These are phyloP conservation scores for Phytophthora uliginosa DNA, from an alignment of 352 stramenopile genomes.

Conservation along the genomic window DNA sequence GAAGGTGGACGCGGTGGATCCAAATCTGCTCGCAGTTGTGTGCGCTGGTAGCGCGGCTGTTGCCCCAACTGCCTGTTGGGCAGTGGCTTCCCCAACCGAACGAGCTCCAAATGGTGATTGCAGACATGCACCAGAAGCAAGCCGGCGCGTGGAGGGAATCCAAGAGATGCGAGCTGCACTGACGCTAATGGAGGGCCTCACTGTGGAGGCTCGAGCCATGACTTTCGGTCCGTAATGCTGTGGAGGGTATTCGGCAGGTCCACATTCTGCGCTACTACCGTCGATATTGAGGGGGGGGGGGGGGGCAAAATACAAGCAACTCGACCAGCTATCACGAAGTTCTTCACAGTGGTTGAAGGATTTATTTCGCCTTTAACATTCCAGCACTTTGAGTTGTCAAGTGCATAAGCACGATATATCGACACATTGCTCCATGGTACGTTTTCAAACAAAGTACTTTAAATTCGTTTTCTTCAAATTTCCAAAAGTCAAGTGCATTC, in stretches of 20 bases:
- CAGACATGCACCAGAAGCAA: neutral
- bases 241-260: neutral
- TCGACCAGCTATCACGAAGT: neutral
- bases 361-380: too few species aligned
- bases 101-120: conserved; percentile 1
- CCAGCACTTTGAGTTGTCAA: too few species aligned
- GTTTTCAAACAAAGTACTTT: too few species aligned
- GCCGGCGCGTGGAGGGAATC: neutral
- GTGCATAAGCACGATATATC: too few species aligned
- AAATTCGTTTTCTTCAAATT: too few species aligned
- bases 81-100: neutral
- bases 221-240: neutral
- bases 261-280: too few species aligned
- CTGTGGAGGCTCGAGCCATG: conserved; percentile 1
- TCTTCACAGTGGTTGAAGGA: neutral
- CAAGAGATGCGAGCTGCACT: neutral
- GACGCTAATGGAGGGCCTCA: neutral
- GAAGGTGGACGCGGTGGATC: conserved; percentile 2
- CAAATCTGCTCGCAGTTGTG: neutral
- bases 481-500: too few species aligned
- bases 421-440: too few species aligned
- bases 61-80: neutral
- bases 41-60: neutral
- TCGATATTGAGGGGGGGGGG: too few species aligned
- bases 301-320: neutral